Evolutionary conservation across 2,329 filamentous ascomycete genomes (phyloP).

Genomic region (Cadophora luteo-olivacea): DNA sequence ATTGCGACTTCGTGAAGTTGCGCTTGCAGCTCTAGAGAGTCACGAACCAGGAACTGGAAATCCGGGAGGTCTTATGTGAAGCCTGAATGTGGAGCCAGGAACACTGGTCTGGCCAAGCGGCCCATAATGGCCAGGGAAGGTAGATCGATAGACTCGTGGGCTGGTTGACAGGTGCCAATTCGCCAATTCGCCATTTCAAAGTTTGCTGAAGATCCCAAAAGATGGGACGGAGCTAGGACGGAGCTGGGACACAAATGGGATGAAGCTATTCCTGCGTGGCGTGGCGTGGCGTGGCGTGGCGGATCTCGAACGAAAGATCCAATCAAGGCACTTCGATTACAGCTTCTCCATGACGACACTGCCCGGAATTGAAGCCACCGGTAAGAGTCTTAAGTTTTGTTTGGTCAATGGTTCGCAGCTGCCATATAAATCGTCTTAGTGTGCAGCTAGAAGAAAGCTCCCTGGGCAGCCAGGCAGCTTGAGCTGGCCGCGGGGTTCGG

Average conservation of each 20-base stretch:
- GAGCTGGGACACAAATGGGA: neutral
- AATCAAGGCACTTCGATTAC: slow-evolving; percentile 3
- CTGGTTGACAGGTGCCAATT: slow-evolving; percentile 24
- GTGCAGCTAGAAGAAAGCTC: slow-evolving; percentile 7
- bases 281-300: neutral
- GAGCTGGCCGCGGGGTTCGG: slow-evolving; percentile 5
- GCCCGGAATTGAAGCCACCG: neutral
- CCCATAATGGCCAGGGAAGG: neutral
- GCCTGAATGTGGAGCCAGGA: neutral
- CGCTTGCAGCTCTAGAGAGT: neutral
- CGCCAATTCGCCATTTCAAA: slow-evolving; percentile 19
- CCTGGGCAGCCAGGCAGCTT: neutral
- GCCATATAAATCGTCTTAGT: neutral
- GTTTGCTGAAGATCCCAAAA: neutral
- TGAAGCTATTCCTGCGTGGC: neutral
- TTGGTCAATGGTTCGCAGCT: slow-evolving; percentile 10
- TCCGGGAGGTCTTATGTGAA: slow-evolving; percentile 14
- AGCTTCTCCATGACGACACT: slow-evolving; percentile 2
- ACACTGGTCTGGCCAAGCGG: slow-evolving; percentile 5
- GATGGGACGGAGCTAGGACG: slow-evolving; percentile 11
- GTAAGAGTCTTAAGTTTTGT: neutral
- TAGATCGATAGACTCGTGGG: slow-evolving; percentile 24
- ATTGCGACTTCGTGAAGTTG: slow-evolving; percentile 8
- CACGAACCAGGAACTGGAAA: neutral
- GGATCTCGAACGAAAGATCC: neutral